phyloP scores from a whole-genome alignment of 2,329 filamentous ascomycete species.

The Talaromyces sp. region DNA sequence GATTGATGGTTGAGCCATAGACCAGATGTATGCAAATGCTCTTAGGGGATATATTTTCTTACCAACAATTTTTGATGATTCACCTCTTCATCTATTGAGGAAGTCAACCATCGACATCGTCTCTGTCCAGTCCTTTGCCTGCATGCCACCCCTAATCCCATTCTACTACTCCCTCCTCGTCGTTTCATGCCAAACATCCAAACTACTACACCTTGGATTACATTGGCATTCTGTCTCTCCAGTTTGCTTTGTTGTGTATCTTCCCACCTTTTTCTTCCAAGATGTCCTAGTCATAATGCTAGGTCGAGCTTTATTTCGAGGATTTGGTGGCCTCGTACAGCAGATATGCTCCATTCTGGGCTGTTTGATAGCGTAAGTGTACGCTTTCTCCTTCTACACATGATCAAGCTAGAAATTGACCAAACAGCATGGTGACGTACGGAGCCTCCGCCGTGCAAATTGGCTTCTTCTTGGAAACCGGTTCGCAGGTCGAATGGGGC shows the following conservation, averaged over 20 bases:
- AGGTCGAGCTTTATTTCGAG: constrained; percentile 32
- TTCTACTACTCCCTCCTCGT: constrained; percentile 34
- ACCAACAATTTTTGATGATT: not conserved
- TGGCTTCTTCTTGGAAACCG: constrained; percentile 42
- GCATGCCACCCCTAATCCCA: constrained; percentile 23
- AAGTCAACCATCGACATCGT: not conserved
- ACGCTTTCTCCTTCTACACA: not conserved
- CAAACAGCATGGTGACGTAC: constrained; percentile 31
- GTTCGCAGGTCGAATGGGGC: constrained; percentile 42
- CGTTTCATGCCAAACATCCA: constrained; percentile 35
- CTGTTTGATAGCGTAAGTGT: constrained; percentile 32
- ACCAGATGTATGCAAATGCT: not conserved
- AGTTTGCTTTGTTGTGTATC: constrained; percentile 36
- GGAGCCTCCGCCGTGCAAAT: constrained; percentile 37
- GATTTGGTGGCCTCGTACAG: constrained; percentile 26
- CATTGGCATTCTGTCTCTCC: constrained; percentile 35
- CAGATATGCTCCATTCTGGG: constrained; percentile 29
- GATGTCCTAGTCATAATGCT: constrained; percentile 36
- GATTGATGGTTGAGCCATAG: not conserved
- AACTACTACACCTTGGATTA: constrained; percentile 35
- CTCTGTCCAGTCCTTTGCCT: not conserved
- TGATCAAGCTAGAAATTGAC: not conserved
- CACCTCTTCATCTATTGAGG: not conserved
- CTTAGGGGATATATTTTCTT: not conserved
- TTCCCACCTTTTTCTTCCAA: constrained; percentile 39